These are phyloP conservation scores for Favolaschia claudopus DNA, from an alignment of 768 basidiomycete species.

Conservation along the genomic window DNA sequence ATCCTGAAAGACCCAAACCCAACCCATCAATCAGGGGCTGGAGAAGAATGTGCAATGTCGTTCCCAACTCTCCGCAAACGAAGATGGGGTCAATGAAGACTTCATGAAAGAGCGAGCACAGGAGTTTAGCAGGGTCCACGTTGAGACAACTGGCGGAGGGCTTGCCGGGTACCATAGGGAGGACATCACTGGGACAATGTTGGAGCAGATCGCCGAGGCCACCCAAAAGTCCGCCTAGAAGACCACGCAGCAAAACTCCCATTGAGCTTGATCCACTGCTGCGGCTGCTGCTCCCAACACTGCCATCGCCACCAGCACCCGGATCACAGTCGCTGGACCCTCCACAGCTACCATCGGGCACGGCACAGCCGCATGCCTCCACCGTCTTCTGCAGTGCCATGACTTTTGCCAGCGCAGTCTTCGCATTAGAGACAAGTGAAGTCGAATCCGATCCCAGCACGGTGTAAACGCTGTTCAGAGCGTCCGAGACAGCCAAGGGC, in stretches of 20 bases:
- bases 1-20: not conserved
- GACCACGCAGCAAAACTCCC: too few relatives aligned
- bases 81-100: not conserved
- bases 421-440: not conserved
- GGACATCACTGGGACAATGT: not conserved
- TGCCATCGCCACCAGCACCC: too few relatives aligned
- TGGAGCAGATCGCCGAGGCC: not conserved
- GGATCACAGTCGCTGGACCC: too few relatives aligned
- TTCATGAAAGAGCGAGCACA: not conserved
- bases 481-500: not conserved
- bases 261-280: too few relatives aligned
- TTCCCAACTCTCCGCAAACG: slow-evolving; percentile 6
- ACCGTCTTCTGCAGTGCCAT: too few relatives aligned
- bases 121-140: not conserved
- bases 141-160: not conserved
- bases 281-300: too few relatives aligned
- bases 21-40: not conserved
- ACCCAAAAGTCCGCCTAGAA: too few relatives aligned
- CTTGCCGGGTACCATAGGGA: slow-evolving; percentile 9
- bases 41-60: not conserved
- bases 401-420: too few relatives aligned
- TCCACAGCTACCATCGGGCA: too few relatives aligned
- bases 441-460: not conserved
- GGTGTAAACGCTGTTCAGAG: not conserved
- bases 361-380: too few relatives aligned